A percentile compares a stretch with the other conserved stretches of the same genome.
Conservation (phyloP, 768 basidiomycete genomes). For the Chalciporus sphaerocephalus region DNA sequence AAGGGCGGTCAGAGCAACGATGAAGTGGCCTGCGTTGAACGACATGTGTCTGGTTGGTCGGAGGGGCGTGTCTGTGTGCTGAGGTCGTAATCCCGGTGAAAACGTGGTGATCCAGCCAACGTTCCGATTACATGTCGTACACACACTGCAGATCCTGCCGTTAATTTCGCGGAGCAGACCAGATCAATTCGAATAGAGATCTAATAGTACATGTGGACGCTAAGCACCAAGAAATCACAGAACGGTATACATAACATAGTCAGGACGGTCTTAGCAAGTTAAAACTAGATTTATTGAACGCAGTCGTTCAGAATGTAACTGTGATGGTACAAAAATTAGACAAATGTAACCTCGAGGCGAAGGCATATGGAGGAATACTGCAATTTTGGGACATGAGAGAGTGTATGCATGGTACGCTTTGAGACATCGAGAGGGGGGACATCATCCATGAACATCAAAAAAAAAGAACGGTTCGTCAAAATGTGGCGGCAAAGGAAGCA, state of each 20-base stretch:
- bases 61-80: conserved; percentile 11
- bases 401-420: conserved; percentile 26
- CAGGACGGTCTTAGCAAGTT: conserved; percentile 9
- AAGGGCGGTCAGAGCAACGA: conserved; percentile 42
- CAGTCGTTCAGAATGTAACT: conserved; percentile 11
- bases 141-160: conserved; percentile 5
- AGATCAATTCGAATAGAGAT: conserved; percentile 18
- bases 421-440: conserved; percentile 12
- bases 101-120: conserved; percentile 11
- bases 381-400: conserved; percentile 11
- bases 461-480: conserved; percentile 1
- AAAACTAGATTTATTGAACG: conserved; percentile 15
- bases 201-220: conserved; percentile 29
- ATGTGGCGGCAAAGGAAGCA: conserved; percentile 15
- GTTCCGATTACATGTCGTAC: conserved; percentile 5
- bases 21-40: conserved; percentile 41
- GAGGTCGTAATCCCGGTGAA: conserved; percentile 29
- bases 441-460: conserved; percentile 22
- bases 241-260: conserved; percentile 15
- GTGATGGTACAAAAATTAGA: conserved; percentile 32
- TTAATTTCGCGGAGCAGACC: conserved; percentile 8
- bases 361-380: conserved; percentile 23
- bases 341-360: conserved; percentile 17
- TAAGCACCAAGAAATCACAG: conserved; percentile 8
- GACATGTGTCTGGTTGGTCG: conserved; percentile 23